phyloP scores from a whole-genome alignment of 768 basidiomycete genomes.

The Amanita inopinata region DNA sequence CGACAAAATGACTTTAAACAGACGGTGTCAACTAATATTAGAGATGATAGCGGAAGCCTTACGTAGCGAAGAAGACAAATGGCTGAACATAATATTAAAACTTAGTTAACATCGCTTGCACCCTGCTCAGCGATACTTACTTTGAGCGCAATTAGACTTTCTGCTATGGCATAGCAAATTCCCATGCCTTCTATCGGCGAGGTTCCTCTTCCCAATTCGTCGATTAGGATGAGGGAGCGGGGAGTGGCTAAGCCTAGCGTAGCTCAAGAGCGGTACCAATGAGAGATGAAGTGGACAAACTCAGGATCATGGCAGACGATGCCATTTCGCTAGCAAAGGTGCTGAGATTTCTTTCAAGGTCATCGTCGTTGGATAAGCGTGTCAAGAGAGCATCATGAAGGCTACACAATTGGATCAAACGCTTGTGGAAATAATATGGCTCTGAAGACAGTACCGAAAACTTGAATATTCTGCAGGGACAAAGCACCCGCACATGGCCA shows the following conservation, averaged over 20 bases:
- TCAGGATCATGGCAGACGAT: constrained; percentile 83
- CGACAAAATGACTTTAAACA: constrained; percentile 59
- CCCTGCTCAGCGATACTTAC: constrained; percentile 26
- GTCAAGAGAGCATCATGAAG: constrained; percentile 79
- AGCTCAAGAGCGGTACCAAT: neutral
- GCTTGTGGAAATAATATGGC: neutral
- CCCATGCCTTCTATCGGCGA: constrained; percentile 75
- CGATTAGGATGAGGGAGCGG: constrained; percentile 72
- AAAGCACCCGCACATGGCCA: constrained; percentile 88
- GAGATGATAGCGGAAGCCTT: constrained; percentile 14
- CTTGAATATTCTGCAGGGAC: constrained; percentile 93
- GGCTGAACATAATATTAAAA: constrained; percentile 32
- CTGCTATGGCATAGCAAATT: constrained; percentile 78
- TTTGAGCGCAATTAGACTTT: constrained; percentile 62
- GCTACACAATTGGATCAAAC: constrained; percentile 23
- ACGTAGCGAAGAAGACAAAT: constrained; percentile 91
- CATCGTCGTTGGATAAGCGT: constrained; percentile 89
- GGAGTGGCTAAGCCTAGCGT: constrained; percentile 55
- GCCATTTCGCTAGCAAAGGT: constrained; percentile 97
- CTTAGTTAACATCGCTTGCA: constrained; percentile 3
- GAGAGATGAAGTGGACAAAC: constrained; percentile 21
- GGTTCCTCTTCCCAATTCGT: constrained; percentile 92
- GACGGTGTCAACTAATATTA: neutral
- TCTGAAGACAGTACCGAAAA: constrained; percentile 43
- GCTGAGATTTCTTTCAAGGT: constrained; percentile 80